Percentiles rank a stretch among this genome's conserved stretches.
Conservation (phyloP, 108 stramenopile genomes). For the Discostella pseudostelligera region DNA sequence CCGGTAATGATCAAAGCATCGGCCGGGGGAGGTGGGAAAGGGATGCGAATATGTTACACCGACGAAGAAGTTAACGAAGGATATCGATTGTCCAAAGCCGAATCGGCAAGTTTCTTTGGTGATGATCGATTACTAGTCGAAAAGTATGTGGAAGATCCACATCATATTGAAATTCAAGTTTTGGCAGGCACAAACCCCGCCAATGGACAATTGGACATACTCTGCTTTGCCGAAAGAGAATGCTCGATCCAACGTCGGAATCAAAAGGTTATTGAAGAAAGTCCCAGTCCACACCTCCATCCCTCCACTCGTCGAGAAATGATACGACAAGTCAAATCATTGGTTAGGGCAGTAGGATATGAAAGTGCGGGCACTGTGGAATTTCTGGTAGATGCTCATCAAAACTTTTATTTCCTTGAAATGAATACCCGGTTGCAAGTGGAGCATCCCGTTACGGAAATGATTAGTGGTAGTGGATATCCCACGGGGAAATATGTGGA, state of each 20-base stretch:
- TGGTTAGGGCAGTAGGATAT: conserved; percentile 85
- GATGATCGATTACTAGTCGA: conserved; percentile 95
- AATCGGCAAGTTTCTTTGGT: conserved; percentile 90
- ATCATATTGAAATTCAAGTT: conserved; percentile 98
- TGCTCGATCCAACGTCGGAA: conserved; percentile 96
- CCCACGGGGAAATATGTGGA: conserved; percentile 56
- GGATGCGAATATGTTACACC: conserved; percentile 93
- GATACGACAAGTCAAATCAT: conserved; percentile 83
- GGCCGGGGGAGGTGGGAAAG: conserved; percentile 98
- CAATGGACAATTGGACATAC: conserved; percentile 60
- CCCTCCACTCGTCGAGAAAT: conserved; percentile 75
- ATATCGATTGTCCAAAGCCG: conserved; percentile 77
- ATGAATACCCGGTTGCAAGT: conserved; percentile 97
- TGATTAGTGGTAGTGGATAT: conserved; percentile 58
- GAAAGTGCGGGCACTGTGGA: conserved; percentile 96
- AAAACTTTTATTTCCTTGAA: conserved; percentile 98
- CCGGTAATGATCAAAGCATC: conserved; percentile 98
- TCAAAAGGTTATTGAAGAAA: conserved; percentile 98
- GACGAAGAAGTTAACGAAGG: conserved; percentile 79
- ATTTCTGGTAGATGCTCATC: conserved; percentile 86
- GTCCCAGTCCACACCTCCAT: conserved; percentile 71
- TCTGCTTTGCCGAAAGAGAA: conserved; percentile 93
- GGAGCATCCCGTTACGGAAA: conserved; percentile 98
- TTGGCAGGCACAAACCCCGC: conserved; percentile 64
- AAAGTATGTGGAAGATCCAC: conserved; percentile 94